Evolutionary conservation across 2,329 filamentous ascomycete genomes (phyloP).

Genomic region (Fusarium graminum): DNA sequence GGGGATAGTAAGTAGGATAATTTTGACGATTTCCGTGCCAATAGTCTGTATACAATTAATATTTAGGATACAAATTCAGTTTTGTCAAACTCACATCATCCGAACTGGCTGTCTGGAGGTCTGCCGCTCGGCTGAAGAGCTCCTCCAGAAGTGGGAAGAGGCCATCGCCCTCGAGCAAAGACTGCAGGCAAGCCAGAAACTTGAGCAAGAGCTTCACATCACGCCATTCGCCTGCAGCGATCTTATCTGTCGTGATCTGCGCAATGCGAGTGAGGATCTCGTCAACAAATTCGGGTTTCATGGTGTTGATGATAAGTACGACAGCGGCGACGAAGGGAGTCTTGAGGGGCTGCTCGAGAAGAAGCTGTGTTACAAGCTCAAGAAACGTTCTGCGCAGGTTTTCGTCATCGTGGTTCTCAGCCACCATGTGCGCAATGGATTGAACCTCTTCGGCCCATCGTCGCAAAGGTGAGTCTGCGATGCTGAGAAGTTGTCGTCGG

Average conservation of each 20-base stretch:
- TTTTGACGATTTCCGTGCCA: conserved; percentile 91
- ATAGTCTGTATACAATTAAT: conserved; percentile 63
- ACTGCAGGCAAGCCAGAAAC: conserved; percentile 88
- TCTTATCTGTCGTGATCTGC: conserved; percentile 72
- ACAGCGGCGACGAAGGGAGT: conserved; percentile 94
- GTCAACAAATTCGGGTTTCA: conserved; percentile 79
- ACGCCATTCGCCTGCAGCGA: conserved; percentile 84
- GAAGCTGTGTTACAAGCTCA: conserved; percentile 79
- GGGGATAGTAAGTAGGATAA: conserved; percentile 93
- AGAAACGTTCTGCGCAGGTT: conserved; percentile 80
- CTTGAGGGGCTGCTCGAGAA: conserved; percentile 94
- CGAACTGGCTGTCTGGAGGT: conserved; percentile 90
- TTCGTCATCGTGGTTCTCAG: conserved; percentile 88
- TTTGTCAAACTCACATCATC: conserved; percentile 78
- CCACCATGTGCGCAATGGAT: conserved; percentile 79
- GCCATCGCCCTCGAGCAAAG: conserved; percentile 83
- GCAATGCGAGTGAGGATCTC: conserved; percentile 76
- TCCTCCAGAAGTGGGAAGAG: conserved; percentile 88
- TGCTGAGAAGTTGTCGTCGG: conserved; percentile 80
- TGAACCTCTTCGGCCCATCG: conserved; percentile 83
- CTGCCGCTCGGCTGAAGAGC: conserved; percentile 90
- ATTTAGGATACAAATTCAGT: background rate
- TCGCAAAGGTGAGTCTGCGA: conserved; percentile 85
- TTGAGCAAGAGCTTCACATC: conserved; percentile 91
- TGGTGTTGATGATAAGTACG: conserved; percentile 81